These are phyloP conservation scores for Emmonsia crescens DNA, from an alignment of 2,329 filamentous ascomycete species.

Conservation along the genomic window DNA sequence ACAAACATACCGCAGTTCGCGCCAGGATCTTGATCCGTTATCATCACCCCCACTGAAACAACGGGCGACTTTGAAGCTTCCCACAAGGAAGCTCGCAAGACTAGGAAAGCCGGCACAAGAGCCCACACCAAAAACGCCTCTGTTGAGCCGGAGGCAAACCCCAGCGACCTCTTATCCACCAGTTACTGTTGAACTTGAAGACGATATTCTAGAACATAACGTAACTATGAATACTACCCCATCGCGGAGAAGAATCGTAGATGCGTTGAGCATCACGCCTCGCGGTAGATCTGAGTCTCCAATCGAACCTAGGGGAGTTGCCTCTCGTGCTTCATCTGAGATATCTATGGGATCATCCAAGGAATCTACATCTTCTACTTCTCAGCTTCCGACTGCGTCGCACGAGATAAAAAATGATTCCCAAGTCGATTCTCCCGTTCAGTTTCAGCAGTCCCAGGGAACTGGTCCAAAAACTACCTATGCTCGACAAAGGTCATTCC, in stretches of 20 bases:
- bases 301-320: conserved; percentile 4
- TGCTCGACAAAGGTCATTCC: conserved; percentile 47
- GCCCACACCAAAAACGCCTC: neutral
- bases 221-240: conserved; percentile 10
- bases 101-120: neutral
- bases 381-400: neutral
- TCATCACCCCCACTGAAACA: neutral
- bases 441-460: conserved; percentile 16
- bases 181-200: neutral
- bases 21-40: neutral
- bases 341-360: neutral
- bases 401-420: neutral
- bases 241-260: conserved; percentile 25
- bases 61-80: neutral
- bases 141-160: neutral
- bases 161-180: neutral
- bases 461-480: conserved; percentile 45
- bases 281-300: neutral
- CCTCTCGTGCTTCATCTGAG: conserved; percentile 1
- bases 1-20: neutral
- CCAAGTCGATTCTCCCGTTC: conserved; percentile 8
- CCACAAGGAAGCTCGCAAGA: neutral
- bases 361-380: neutral
- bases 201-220: neutral
- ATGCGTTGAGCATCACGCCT: conserved; percentile 17